Evolutionary conservation across 352 stramenopile species (phyloP).

Genomic region (Chrysophaeum taylorii): DNA sequence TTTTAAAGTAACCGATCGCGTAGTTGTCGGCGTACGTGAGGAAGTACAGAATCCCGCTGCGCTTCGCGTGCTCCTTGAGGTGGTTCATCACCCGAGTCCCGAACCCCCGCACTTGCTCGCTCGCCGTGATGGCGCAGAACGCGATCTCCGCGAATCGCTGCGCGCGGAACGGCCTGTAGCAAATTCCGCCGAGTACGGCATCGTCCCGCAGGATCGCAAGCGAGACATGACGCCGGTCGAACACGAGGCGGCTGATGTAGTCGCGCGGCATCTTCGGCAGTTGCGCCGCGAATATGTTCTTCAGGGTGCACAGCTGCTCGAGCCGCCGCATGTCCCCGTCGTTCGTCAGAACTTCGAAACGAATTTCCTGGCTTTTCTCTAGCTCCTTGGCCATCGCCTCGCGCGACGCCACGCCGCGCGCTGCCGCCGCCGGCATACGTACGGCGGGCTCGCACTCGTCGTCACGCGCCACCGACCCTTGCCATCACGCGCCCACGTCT

Average conservation of each 20-base stretch:
- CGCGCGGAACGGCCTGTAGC: background rate
- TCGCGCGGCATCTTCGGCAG: conserved; percentile 98
- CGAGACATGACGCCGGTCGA: conserved; percentile 71
- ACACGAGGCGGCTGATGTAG: conserved; percentile 97
- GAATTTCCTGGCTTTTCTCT: background rate
- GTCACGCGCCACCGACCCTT: no score
- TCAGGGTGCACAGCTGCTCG: conserved; percentile 80
- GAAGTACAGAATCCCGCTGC: conserved; percentile 76
- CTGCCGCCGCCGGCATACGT: no score
- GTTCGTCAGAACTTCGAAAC: conserved; percentile 19
- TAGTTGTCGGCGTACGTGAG: conserved; percentile 99
- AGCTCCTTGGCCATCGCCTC: background rate
- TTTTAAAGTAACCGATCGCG: conserved; percentile 97
- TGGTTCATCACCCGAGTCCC: conserved; percentile 99
- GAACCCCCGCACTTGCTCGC: conserved; percentile 87
- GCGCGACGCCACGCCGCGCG: background rate
- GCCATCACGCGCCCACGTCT: no score
- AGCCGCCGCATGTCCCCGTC: conserved; percentile 39
- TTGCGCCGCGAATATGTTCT: conserved; percentile 95
- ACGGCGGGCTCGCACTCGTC: no score
- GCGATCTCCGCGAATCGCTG: conserved; percentile 93
- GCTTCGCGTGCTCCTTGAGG: conserved; percentile 90
- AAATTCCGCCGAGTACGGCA: conserved; percentile 88
- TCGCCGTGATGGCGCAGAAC: conserved; percentile 94
- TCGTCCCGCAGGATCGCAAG: conserved; percentile 45